Base-by-base conservation (phyloP, 208 protist species). In the Polymyxa betae region DNA sequence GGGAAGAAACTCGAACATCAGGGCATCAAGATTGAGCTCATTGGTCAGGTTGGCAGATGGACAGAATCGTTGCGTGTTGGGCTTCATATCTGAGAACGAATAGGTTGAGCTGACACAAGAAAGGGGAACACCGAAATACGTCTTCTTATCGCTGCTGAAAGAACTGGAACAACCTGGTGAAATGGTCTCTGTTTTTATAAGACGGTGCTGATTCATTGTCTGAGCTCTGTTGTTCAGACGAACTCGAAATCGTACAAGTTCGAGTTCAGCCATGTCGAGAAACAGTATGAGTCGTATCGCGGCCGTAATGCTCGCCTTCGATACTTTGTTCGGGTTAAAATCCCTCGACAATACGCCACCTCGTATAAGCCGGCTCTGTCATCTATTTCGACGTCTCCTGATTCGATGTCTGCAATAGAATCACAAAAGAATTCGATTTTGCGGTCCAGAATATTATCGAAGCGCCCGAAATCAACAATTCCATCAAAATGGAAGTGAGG, bases 201-300 rank as follows among this genome's bases (percentile, higher is more conserved):
- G 87, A 45, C 87, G 1, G 32, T 64, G 87, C 10, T 16, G n/a
- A 89, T 54, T 40, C 20, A 10, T 89, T 64, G n/a, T n/a, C 38
- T 45, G 10, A 35, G 87, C n/a, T 89, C 87, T 1, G 12, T 89
- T 89, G 38, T 45, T 24, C 20, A 43, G 38, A 5, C 20, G 10
- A 16, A 38, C 29, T 38, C 38, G 46, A 20, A 92, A 29, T 38
- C 87, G 0, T 94, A 92, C 66, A 77, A 88, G 43, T 95, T 95
- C 89, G 93, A 95, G 45, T 94, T 94, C 77, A 64, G 24, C 38
- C 89, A 89, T 32, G 89, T 93, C n/a, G 92, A 93, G 77, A 95
- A 94, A 54, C 92, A 95, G 88, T 95, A 94, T 90, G 96, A 97
- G 92, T 95, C 95, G 0, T 97, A 97, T 92, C 95, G 96, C 89